A percentile compares a stretch with the other conserved stretches of the same genome.
phyloP scores from a whole-genome alignment of 306 rosid genomes.

The Cucurbita moschata region DNA sequence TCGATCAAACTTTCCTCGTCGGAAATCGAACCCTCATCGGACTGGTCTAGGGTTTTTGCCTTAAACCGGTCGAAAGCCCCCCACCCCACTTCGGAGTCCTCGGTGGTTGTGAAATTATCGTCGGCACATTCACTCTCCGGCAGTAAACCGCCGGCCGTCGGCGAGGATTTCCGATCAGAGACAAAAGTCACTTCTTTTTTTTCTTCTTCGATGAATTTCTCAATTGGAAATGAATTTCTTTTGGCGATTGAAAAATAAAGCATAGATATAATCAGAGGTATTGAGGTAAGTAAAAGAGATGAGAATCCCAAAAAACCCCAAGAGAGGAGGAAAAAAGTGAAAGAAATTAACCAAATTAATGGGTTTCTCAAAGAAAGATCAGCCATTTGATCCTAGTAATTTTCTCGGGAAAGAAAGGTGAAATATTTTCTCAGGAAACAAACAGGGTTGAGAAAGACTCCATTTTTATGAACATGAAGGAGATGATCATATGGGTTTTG shows the following conservation, averaged over 20 bases:
- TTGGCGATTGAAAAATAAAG: conserved; percentile 24
- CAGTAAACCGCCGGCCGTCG: background rate
- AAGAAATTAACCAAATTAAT: conserved; percentile 34
- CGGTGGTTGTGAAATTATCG: conserved; percentile 27
- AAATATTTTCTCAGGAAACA: background rate
- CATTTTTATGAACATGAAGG: background rate
- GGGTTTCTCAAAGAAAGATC: conserved; percentile 35
- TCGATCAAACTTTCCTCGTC: conserved; percentile 95
- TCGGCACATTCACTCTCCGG: conserved; percentile 35
- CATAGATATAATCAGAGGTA: conserved; percentile 27
- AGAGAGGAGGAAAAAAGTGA: conserved; percentile 28
- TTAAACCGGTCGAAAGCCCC: conserved; percentile 8
- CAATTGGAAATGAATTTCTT: conserved; percentile 9
- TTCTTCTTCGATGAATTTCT: conserved; percentile 4
- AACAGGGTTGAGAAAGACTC: background rate
- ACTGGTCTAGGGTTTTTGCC: conserved; percentile 21
- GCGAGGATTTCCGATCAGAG: background rate
- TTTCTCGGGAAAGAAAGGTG: background rate
- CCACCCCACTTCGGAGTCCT: conserved; percentile 43
- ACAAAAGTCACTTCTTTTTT: conserved; percentile 7
- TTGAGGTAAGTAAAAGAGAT: conserved; percentile 30
- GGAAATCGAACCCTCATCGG: conserved; percentile 81
- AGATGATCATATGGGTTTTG: background rate
- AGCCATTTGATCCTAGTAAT: conserved; percentile 32
- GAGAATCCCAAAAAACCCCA: conserved; percentile 29